phyloP scores from a whole-genome alignment of 2,329 filamentous ascomycete species.

The Fusarium sp. region DNA sequence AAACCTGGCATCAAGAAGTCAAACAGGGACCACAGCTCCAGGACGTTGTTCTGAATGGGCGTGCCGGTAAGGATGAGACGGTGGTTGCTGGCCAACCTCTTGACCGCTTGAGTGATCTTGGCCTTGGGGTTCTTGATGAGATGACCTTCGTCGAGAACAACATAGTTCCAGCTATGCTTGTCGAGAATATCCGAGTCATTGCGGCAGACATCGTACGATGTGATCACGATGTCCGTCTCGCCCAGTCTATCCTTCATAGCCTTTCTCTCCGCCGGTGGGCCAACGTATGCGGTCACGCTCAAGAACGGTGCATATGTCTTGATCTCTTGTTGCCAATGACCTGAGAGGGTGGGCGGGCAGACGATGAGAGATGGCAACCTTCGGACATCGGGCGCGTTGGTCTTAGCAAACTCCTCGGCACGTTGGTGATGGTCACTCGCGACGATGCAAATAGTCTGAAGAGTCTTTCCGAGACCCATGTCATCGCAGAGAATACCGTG shows the following conservation, averaged over 20 bases:
- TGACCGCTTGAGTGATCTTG: conserved; percentile 94
- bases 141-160: conserved; percentile 96
- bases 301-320: conserved; percentile 96
- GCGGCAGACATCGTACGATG: conserved; percentile 96
- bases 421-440: conserved; percentile 96
- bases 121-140: conserved; percentile 99
- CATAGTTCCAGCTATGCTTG: conserved; percentile 94
- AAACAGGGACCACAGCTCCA: conserved; percentile 97
- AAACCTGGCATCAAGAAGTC: conserved; percentile 99
- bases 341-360: conserved; percentile 94
- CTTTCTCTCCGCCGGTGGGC: conserved; percentile 83
- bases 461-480: conserved; percentile 97
- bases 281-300: conserved; percentile 88
- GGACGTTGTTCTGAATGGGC: conserved; percentile 96
- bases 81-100: conserved; percentile 89
- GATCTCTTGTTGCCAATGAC: conserved; percentile 99
- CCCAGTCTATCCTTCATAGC: conserved; percentile 75
- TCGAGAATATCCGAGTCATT: conserved; percentile 91
- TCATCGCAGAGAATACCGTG: conserved; percentile 99
- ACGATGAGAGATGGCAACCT: conserved; percentile 92
- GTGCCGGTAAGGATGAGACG: conserved; percentile 96
- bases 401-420: conserved; percentile 88
- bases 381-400: conserved; percentile 79
- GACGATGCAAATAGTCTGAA: conserved; percentile 97
- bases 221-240: conserved; percentile 91